These are phyloP conservation scores for Colletotrichum sp. DNA, from an alignment of 2,329 filamentous ascomycete genomes.

Conservation along the genomic window DNA sequence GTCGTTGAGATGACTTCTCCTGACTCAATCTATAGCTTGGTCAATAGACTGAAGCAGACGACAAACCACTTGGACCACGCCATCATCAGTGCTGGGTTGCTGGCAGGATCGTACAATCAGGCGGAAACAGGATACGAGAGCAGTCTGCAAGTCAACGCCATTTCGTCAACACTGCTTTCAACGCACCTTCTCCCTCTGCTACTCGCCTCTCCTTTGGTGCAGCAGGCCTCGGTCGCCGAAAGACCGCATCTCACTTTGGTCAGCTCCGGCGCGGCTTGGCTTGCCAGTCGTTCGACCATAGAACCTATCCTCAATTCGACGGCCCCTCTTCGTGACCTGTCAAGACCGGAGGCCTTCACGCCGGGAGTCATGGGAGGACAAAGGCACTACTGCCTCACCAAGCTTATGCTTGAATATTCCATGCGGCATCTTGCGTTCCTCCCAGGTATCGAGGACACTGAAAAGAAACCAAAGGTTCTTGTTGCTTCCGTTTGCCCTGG, in stretches of 20 bases:
- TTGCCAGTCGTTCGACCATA: not conserved
- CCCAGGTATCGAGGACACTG: not conserved
- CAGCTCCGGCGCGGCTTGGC: not conserved
- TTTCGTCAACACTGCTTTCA: not conserved
- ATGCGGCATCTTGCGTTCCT: not conserved
- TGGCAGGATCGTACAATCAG: not conserved
- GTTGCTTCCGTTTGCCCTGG: not conserved
- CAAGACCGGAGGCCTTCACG: not conserved
- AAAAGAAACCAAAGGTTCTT: not conserved
- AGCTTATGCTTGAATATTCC: not conserved
- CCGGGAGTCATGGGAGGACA: not conserved
- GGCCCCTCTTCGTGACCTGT: not conserved
- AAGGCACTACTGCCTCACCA: not conserved
- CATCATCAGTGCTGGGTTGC: not conserved
- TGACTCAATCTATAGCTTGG: not conserved
- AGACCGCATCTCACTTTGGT: not conserved
- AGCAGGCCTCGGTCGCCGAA: not conserved
- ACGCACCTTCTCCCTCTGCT: not conserved
- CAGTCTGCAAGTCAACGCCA: not conserved
- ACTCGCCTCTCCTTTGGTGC: not conserved
- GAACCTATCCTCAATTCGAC: not conserved
- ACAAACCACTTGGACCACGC: not conserved
- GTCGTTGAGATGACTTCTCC: not conserved
- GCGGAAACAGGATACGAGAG: not conserved
- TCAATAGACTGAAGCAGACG: not conserved